phyloP scores from a whole-genome alignment of 2,329 filamentous ascomycete genomes.

The Colletotrichum phormii region DNA sequence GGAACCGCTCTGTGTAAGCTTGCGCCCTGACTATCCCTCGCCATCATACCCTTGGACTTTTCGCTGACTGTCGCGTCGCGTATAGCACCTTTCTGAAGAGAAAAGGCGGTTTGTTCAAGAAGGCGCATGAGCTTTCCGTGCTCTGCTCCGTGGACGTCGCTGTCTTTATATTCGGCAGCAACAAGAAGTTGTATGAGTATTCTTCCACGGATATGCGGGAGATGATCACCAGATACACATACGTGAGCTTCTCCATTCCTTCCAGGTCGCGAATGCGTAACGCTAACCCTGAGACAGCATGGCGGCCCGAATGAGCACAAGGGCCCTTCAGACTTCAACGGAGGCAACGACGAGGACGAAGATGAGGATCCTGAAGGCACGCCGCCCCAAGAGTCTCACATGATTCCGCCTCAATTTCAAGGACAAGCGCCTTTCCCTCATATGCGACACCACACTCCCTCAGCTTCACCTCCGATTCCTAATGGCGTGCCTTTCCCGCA shows the following conservation, averaged over 20 bases:
- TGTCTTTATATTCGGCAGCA: slow-evolving; percentile 98
- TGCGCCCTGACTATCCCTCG: neutral
- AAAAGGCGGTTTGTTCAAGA: slow-evolving; percentile 99
- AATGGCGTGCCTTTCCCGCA: slow-evolving; percentile 79
- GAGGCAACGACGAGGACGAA: slow-evolving; percentile 87
- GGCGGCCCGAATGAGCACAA: slow-evolving; percentile 96
- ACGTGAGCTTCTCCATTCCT: slow-evolving; percentile 69
- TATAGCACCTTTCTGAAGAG: slow-evolving; percentile 95
- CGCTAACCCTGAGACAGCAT: slow-evolving; percentile 69
- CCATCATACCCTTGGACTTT: neutral
- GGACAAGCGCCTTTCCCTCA: slow-evolving; percentile 80
- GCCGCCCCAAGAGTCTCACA: slow-evolving; percentile 73
- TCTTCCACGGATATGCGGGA: slow-evolving; percentile 95
- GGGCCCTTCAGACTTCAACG: slow-evolving; percentile 91
- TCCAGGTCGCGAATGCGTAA: neutral
- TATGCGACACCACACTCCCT: slow-evolving; percentile 84
- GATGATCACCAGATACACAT: slow-evolving; percentile 88
- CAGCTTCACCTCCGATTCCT: slow-evolving; percentile 87
- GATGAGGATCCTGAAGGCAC: slow-evolving; percentile 81
- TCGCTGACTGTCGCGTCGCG: slow-evolving; percentile 31
- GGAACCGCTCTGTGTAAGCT: slow-evolving; percentile 95
- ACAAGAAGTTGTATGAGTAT: slow-evolving; percentile 99
- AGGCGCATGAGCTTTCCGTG: slow-evolving; percentile 97
- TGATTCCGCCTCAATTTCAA: slow-evolving; percentile 79
- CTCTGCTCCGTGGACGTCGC: slow-evolving; percentile 98